Conservation (phyloP, 2,329 filamentous ascomycete genomes). For the Knufia fluminis region DNA sequence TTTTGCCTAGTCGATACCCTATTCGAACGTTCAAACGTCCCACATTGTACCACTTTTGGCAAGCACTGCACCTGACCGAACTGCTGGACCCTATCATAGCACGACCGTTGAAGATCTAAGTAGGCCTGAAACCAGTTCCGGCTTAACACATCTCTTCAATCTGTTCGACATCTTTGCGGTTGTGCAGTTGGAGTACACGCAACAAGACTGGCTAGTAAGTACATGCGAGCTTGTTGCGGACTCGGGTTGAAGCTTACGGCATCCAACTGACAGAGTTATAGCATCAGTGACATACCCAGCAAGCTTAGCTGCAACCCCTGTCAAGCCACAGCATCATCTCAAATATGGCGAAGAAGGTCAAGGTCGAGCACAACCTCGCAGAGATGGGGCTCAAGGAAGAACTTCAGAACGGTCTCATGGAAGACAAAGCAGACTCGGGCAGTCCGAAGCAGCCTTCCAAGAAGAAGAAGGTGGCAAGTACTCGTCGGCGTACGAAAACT, state of each 20-base stretch:
- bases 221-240: not conserved
- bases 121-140: not conserved
- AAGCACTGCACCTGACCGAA: not conserved
- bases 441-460: not conserved
- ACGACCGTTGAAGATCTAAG: not conserved
- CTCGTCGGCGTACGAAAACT: constrained; percentile 1
- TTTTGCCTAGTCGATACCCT: not conserved
- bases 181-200: too few relatives aligned
- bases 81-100: not conserved
- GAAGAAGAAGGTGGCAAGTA: not conserved
- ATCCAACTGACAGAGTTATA: not conserved
- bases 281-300: not conserved
- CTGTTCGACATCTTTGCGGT: not conserved
- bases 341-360: not conserved
- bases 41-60: not conserved
- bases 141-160: not conserved
- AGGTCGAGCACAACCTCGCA: not conserved
- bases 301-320: not conserved
- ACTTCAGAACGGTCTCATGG: not conserved
- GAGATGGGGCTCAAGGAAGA: not conserved
- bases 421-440: not conserved
- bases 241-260: not conserved
- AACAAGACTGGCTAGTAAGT: too few relatives aligned
- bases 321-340: not conserved
- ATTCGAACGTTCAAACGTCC: not conserved